Evolutionary conservation across 1,139 yeast genomes (phyloP).

Genomic region (Zygoascus hellenicus): DNA sequence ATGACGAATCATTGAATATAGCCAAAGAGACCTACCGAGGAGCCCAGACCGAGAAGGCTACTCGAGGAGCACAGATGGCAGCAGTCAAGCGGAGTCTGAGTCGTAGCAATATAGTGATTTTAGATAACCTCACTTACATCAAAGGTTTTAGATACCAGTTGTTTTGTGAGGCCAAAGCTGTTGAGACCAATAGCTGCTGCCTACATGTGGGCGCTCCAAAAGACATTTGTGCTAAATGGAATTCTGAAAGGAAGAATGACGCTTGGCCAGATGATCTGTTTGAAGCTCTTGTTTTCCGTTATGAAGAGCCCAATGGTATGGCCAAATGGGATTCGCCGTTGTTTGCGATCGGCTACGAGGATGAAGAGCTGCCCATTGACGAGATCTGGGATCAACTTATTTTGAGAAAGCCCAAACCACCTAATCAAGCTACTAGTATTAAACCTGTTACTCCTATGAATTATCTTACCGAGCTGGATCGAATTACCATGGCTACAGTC

Average conservation of each 20-base stretch:
- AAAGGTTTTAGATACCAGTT: constrained; percentile 94
- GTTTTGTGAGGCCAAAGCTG: constrained; percentile 86
- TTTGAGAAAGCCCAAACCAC: constrained; percentile 48
- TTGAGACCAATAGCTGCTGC: constrained; percentile 77
- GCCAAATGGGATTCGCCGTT: constrained; percentile 94
- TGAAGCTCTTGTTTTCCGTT: constrained; percentile 70
- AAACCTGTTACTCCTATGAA: constrained; percentile 76
- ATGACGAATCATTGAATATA: constrained; percentile 75
- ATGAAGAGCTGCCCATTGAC: constrained; percentile 51
- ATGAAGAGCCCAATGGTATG: constrained; percentile 86
- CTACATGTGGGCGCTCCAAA: constrained; percentile 69
- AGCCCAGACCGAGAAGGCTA: constrained; percentile 57
- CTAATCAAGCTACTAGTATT: constrained; percentile 37
- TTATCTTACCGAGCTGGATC: constrained; percentile 75
- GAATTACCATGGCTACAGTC: constrained; percentile 59
- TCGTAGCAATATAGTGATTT: constrained; percentile 63
- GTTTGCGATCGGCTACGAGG: constrained; percentile 58
- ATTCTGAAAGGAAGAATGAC: constrained; percentile 33
- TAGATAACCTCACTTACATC: constrained; percentile 84
- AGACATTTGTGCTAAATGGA: constrained; percentile 60
- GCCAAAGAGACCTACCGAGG: constrained; percentile 55
- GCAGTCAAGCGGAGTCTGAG: constrained; percentile 81
- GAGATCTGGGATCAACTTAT: constrained; percentile 71
- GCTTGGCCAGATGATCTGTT: constrained; percentile 68
- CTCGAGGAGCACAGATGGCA: constrained; percentile 79